Evolutionary conservation across 1,284 basidiomycete genomes (phyloP), one percentile per base, ranked within the genome.

Genomic region (Salmacisia buchloeana): DNA sequence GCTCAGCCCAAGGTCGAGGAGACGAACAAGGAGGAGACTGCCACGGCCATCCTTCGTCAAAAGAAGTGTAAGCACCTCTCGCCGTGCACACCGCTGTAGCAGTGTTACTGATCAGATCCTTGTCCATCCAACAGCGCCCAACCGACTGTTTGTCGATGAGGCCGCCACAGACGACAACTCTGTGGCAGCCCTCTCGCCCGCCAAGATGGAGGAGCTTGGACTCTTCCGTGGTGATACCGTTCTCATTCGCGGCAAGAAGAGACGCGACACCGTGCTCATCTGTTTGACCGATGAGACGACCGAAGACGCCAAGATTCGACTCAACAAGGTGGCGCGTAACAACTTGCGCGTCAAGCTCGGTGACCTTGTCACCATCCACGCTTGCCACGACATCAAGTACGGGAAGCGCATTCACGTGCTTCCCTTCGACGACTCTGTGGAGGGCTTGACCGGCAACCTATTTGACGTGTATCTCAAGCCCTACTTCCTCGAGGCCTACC

Each of bases 401-500:
- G 96, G 96, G 74, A 98, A 98, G 82, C 89, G 94, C 63, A 88
- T 99, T 49, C 96, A 98, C 81, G 86, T 98, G 62, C 84, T 99
- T 27, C 96, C 96, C 12, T 98, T 99, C 78, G 94, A 97, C 77
- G 96, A 99, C 83, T 97, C 94, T 10, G 85, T 98, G 69, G 96
- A 98, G 83, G 96, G 85, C 73, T 85, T 99, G 58, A 94, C 92
- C 71, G 96, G 96, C 35, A 98, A 98, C 83, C 86, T 99, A 70
- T 99, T 98, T 76, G 96, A 99, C 78, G 94, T 98, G 57, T 98
- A 94, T 83, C 87, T 99, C 70, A 97, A 86, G 84, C 96, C 94
- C 0, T 99, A 99, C 82, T 99, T 99, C 89, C 86, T 98, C n/a
- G 96, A 98, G 82, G 92, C 92, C 7, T 96, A 96, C 83, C 88